Evolutionary conservation across 495 filamentous ascomycete genomes (phyloP).

Genomic region (Trichoderma parareesei): DNA sequence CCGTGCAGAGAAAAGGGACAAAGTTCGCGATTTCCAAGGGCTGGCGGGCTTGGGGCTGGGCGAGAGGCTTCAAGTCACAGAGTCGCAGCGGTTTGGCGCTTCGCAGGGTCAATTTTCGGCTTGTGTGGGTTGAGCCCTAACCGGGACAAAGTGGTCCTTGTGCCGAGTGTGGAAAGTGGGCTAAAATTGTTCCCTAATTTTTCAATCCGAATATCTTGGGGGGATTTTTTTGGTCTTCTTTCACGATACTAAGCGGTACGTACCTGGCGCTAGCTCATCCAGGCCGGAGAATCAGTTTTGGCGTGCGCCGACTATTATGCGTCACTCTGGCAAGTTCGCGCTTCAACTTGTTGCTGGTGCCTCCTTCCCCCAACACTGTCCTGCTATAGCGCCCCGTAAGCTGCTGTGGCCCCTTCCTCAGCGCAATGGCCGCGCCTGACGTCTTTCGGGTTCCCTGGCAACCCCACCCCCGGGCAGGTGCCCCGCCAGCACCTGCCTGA

Average conservation of each 20-base stretch:
- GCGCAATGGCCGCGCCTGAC: constrained; percentile 1
- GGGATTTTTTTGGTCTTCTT: background rate
- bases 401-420: background rate
- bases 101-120: constrained; percentile 8
- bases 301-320: no score
- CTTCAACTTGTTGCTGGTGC: no score
- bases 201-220: background rate
- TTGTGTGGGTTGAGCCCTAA: constrained; percentile 14
- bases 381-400: no score
- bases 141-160: background rate
- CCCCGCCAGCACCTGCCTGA: constrained; percentile 1
- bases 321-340: no score
- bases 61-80: background rate
- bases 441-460: background rate
- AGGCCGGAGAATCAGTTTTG: no score
- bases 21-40: constrained; percentile 15
- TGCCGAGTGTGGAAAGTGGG: background rate
- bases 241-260: constrained; percentile 8
- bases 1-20: constrained; percentile 13
- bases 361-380: no score
- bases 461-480: background rate
- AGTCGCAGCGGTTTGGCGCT: constrained; percentile 2
- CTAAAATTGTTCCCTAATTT: background rate
- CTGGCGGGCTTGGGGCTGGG: background rate
- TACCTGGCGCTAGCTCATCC: constrained; percentile 30